Conservation (phyloP, 2,329 filamentous ascomycete species). For the Chaetomium strumarium region DNA sequence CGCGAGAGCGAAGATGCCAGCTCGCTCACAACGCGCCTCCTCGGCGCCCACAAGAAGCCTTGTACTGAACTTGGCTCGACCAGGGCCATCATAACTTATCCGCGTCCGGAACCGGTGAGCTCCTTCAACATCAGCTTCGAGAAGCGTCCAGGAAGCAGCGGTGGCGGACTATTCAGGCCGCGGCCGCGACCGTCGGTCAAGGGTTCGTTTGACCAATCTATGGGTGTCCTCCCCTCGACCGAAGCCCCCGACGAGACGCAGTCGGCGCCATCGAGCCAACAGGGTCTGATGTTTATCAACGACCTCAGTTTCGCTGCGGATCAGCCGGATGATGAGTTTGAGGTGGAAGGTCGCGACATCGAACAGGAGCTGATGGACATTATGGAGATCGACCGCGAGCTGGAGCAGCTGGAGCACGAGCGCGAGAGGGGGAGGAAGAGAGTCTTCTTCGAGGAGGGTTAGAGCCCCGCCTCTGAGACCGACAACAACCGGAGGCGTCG, state of each 20-base stretch:
- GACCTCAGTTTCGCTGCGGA: conserved; percentile 50
- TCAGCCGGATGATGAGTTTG: conserved; percentile 41
- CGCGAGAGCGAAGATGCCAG: conserved; percentile 44
- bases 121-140: conserved; percentile 47
- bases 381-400: conserved; percentile 57
- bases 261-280: conserved; percentile 23
- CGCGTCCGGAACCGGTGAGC: conserved; percentile 36
- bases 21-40: conserved; percentile 26
- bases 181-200: conserved; percentile 20
- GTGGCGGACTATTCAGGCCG: conserved; percentile 31
- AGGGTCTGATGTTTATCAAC: conserved; percentile 44
- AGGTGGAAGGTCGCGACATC: conserved; percentile 44
- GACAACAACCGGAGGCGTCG: neutral
- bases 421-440: conserved; percentile 44
- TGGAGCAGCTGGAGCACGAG: conserved; percentile 49
- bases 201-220: conserved; percentile 20
- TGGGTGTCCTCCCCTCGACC: conserved; percentile 22
- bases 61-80: conserved; percentile 30
- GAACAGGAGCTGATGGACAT: conserved; percentile 60
- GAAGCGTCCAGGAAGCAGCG: conserved; percentile 26
- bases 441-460: conserved; percentile 46
- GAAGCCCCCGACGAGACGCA: conserved; percentile 25
- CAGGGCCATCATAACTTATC: conserved; percentile 52
- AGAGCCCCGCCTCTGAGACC: conserved; percentile 7
- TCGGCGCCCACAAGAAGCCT: conserved; percentile 35